Percentiles rank a stretch among this genome's conserved stretches.
These are phyloP conservation scores for Colletotrichum sp. DNA, from an alignment of 2,329 filamentous ascomycete species.

Conservation along the genomic window DNA sequence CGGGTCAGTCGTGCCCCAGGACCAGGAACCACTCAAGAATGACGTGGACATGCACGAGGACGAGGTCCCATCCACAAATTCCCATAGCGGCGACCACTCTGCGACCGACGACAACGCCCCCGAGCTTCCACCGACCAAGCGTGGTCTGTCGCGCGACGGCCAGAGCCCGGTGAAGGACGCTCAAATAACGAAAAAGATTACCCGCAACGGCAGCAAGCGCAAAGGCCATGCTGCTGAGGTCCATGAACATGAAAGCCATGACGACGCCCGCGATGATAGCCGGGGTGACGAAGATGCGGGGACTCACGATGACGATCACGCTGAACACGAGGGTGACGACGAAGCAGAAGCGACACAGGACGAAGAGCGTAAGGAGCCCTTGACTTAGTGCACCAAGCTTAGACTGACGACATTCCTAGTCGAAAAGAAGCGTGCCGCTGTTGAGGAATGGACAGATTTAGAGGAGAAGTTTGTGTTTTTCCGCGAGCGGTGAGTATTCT, in stretches of 20 bases:
- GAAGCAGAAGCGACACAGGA: conserved; percentile 66
- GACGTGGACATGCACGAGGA: conserved; percentile 34
- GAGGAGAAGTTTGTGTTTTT: conserved; percentile 90
- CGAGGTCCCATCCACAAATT: conserved; percentile 37
- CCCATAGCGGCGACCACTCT: conserved; percentile 42
- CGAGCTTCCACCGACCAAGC: conserved; percentile 41
- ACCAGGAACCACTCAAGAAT: conserved; percentile 35
- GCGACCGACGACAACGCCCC: conserved; percentile 52
- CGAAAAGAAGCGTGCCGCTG: conserved; percentile 77
- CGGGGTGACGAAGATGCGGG: conserved; percentile 46
- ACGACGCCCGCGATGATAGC: conserved; percentile 29
- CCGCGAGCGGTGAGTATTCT: conserved; percentile 68
- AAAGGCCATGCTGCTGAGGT: conserved; percentile 31
- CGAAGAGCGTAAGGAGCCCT: conserved; percentile 62
- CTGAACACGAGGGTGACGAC: conserved; percentile 61
- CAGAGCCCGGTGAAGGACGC: conserved; percentile 25
- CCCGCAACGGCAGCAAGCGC: conserved; percentile 43
- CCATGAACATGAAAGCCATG: conserved; percentile 25
- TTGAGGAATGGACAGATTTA: conserved; percentile 78
- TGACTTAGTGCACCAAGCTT: not conserved
- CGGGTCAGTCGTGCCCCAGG: conserved; percentile 47
- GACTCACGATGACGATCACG: conserved; percentile 58
- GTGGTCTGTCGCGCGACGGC: conserved; percentile 31
- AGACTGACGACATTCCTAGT: conserved; percentile 50
- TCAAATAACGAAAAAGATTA: conserved; percentile 41